Conservation (phyloP, 2,329 filamentous ascomycete genomes). For the Parastagonospora nodorum region DNA sequence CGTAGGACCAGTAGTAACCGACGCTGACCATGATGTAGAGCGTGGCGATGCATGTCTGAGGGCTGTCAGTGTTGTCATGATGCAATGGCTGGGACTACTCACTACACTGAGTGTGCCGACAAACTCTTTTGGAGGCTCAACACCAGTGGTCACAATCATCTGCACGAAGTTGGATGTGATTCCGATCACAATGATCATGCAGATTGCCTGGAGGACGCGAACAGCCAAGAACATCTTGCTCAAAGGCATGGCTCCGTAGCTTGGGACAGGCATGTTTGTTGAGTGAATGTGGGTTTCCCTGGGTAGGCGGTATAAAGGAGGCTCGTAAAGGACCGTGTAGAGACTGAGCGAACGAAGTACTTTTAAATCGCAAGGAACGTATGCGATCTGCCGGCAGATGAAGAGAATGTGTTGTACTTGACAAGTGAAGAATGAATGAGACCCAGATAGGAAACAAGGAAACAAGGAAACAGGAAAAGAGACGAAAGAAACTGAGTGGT, state of each 20-base stretch:
- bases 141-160: constrained; percentile 70
- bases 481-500: constrained; percentile 41
- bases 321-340: constrained; percentile 24
- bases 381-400: constrained; percentile 45
- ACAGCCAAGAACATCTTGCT: constrained; percentile 78
- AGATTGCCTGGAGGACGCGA: constrained; percentile 71
- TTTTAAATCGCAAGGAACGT: constrained; percentile 35
- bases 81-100: constrained; percentile 47
- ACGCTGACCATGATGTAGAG: constrained; percentile 74
- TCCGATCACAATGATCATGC: constrained; percentile 77
- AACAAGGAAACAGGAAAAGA: constrained; percentile 38
- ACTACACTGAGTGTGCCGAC: constrained; percentile 81
- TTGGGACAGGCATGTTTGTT: constrained; percentile 59
- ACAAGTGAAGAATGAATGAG: constrained; percentile 17
- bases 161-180: constrained; percentile 82
- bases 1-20: constrained; percentile 80
- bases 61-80: constrained; percentile 13
- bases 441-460: constrained; percentile 41
- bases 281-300: constrained; percentile 9
- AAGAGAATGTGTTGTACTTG: constrained; percentile 27
- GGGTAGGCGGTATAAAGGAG: constrained; percentile 9
- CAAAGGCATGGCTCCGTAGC: constrained; percentile 68
- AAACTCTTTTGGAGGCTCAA: constrained; percentile 71
- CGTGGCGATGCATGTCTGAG: constrained; percentile 75
- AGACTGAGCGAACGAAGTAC: constrained; percentile 22